Conservation (phyloP, 768 basidiomycete genomes). For the Calocera cornea region DNA sequence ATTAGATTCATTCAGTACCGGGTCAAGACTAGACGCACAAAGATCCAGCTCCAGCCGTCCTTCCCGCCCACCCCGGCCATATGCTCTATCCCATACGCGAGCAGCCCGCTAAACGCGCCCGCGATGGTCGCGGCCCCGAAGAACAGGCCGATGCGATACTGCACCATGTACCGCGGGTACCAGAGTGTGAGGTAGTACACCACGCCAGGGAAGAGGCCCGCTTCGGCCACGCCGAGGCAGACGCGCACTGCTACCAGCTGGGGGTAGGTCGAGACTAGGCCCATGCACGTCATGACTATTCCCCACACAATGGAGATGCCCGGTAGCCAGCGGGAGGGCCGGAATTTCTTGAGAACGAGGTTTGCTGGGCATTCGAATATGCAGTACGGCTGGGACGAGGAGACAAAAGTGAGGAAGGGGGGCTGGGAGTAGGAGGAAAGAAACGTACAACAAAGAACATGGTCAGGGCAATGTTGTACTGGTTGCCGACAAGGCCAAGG, state of each 20-base stretch:
- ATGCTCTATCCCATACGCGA: conserved; percentile 43
- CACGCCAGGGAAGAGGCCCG: conserved; percentile 60
- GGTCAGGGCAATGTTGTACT: conserved; percentile 56
- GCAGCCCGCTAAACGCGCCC: conserved; percentile 44
- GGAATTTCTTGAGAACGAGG: conserved; percentile 46
- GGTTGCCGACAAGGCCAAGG: conserved; percentile 41
- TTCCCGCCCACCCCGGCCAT: conserved; percentile 36
- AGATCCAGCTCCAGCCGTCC: conserved; percentile 56
- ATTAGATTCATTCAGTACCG: not conserved
- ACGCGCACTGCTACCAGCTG: conserved; percentile 46
- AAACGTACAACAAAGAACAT: conserved; percentile 54
- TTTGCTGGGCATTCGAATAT: conserved; percentile 56
- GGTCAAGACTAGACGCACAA: conserved; percentile 29
- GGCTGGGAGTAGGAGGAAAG: not conserved
- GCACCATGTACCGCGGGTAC: conserved; percentile 52
- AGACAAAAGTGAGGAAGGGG: conserved; percentile 10
- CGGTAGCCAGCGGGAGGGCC: conserved; percentile 58
- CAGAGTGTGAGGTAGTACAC: conserved; percentile 57
- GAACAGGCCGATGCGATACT: conserved; percentile 48
- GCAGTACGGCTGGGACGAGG: conserved; percentile 42
- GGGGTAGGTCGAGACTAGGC: conserved; percentile 51
- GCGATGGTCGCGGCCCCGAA: conserved; percentile 51
- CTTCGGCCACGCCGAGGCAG: conserved; percentile 52
- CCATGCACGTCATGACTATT: conserved; percentile 48
- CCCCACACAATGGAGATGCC: conserved; percentile 58